Evolutionary conservation across 768 basidiomycete species (phyloP), one percentile per base, ranked within the genome.

Genomic region (Mrakia gelida): DNA sequence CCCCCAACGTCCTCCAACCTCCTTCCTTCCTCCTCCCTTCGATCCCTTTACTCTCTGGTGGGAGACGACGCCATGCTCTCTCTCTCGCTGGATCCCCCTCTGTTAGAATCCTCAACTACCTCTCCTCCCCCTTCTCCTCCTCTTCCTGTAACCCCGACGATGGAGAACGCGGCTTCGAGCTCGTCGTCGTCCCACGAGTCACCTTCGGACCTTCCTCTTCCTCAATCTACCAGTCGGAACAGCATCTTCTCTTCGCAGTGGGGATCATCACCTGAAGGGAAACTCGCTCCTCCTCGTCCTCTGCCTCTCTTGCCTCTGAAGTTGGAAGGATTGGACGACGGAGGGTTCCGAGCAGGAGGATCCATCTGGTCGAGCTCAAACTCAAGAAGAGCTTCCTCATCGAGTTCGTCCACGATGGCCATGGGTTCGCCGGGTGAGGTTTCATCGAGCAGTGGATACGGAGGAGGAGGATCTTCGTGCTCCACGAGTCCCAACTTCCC

Each of bases 71-170:
- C 3, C 11, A 52, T 56, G 26, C 49, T 23, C 45, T 73, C 30
- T 73, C 73, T 6, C 30, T 62, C 73, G 34, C 73, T 62, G 23
- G 73, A n/a, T 13, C 61, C 73, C 10, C 73, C 71, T 30, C 23
- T 70, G 3, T 18, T 70, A 3, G 34, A 70, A 23, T 41, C 67
- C 7, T 70, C 67, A 16, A 6, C 34, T 13, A 38, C 38, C 16
- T 70, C 67, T 43, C 67, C 67, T 45, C 67, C 67, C 11, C 26
- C 23, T 9, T 49, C 71, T 7, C 56, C 71, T 32, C 49, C 73
- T 3, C 8, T 11, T 38, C 54, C 73, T 23, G 8, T 59, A 1
- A 62, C 54, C 26, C 52, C 73, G 3, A 10, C 54, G n/a, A 43
- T 26, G 34, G 38, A 41, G 3, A 26, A 43, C 21, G 7, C 67